Base-by-base conservation (phyloP, 2,329 filamentous ascomycete species). In the Penicillium sp. region DNA sequence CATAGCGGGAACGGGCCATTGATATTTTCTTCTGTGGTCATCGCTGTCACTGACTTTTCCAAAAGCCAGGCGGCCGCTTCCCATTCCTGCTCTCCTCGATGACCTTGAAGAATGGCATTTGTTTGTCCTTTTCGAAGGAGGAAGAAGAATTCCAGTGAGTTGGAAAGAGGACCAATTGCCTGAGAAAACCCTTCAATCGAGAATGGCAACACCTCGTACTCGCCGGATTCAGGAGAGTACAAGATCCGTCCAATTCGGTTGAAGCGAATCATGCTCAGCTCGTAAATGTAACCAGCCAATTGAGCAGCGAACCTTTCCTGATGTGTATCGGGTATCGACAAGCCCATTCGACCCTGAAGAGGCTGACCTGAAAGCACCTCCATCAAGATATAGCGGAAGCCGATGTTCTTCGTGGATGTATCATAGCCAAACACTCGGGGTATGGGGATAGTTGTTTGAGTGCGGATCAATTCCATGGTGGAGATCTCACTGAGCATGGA, bases 311-410 rank as follows among this genome's bases (percentile, higher is more conserved):
- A 38, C 20, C 23, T 32, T 12, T 28, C 20, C 17, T 32, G 25
- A 15, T 37, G 18, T 10, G 15, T n/a, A 13, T 13, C 18, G 3
- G 35, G 35, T 37, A 37, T 25, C 9, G 35, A 37, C 4, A 37
- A 12, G 2, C 17, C 26, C 26, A 30, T 25, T 28, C 35, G 13
- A 20, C 20, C 11, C 0, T 13, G 7, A 10, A 31, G 20, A n/a
- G 14, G 20, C 9, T 20, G 18, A 6, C 28, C 35, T 16, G 3
- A 17, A 12, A 37, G 35, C 3, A 20, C 35, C 25, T 37, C 28
- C 35, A 37, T 37, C 17, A 37, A 25, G 15, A 30, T 18, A 8
- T 37, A 37, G 26, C 26, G 28, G 27, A 25, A 31, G 9, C 35
- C 35, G 23, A 37, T 30, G 27, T 31, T 30, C 9, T 31, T 37